These are phyloP conservation scores for Lodderomyces orthopsilosis DNA, from an alignment of 1,139 yeast genomes.

Conservation along the genomic window DNA sequence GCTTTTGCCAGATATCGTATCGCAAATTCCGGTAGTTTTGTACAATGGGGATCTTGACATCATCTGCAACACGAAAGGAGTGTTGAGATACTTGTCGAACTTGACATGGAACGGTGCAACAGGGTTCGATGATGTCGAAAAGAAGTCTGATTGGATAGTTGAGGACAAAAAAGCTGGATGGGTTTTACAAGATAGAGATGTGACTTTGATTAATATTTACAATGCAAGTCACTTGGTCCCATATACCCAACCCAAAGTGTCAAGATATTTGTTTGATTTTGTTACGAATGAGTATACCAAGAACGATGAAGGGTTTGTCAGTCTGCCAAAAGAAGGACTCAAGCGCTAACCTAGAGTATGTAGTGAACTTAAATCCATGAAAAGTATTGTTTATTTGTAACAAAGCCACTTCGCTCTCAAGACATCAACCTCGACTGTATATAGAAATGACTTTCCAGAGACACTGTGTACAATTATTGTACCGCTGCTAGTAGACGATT, in stretches of 20 bases:
- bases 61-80: conserved; percentile 73
- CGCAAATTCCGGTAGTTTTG: neutral
- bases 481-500: too few relatives aligned
- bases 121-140: conserved; percentile 49
- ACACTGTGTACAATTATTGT: too few relatives aligned
- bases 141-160: conserved; percentile 47
- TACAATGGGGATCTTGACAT: neutral
- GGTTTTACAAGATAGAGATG: conserved; percentile 57
- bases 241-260: conserved; percentile 67
- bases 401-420: too few relatives aligned
- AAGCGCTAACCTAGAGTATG: too few relatives aligned
- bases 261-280: conserved; percentile 67
- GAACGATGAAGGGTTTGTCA: neutral
- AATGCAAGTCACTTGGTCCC: conserved; percentile 96
- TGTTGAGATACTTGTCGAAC: conserved; percentile 59
- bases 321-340: neutral
- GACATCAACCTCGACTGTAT: too few relatives aligned
- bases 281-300: neutral
- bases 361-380: too few relatives aligned
- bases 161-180: conserved; percentile 49
- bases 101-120: conserved; percentile 65
- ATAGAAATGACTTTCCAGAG: too few relatives aligned
- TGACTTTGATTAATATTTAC: conserved; percentile 71
- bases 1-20: neutral
- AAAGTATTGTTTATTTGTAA: too few relatives aligned